These are phyloP conservation scores for Eucommia ulmoides DNA, from an alignment of 257 asterid species.

Conservation along the genomic window DNA sequence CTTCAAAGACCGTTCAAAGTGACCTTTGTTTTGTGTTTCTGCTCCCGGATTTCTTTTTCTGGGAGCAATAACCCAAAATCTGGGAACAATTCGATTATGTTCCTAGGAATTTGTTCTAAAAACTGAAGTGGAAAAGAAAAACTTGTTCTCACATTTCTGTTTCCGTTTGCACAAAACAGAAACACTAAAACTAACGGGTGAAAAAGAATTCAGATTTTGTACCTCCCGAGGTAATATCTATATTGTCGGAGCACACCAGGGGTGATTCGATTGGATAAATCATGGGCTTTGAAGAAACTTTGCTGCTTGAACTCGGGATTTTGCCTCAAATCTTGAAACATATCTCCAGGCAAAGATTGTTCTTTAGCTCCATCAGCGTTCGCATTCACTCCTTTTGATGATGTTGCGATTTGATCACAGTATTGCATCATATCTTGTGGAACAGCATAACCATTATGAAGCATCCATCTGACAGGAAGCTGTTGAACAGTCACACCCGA, in stretches of 20 bases:
- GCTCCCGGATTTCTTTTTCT: too few species aligned
- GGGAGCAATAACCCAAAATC: too few species aligned
- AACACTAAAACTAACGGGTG: too few species aligned
- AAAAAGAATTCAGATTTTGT: conserved; percentile 12
- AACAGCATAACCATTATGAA: conserved; percentile 85
- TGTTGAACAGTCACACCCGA: conserved; percentile 57
- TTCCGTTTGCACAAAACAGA: too few species aligned
- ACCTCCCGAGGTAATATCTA: conserved; percentile 92
- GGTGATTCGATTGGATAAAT: conserved; percentile 57
- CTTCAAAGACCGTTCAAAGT: too few species aligned
- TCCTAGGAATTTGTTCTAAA: too few species aligned
- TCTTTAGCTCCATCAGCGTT: conserved; percentile 21
- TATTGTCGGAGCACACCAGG: conserved; percentile 59
- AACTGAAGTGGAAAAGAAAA: too few species aligned
- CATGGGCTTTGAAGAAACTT: conserved; percentile 25
- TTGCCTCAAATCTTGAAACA: conserved; percentile 28
- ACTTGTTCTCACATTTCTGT: too few species aligned
- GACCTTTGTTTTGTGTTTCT: too few species aligned
- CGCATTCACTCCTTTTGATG: conserved; percentile 33
- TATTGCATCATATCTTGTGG: conserved; percentile 88
- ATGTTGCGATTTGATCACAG: conserved; percentile 65
- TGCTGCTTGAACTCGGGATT: conserved; percentile 29
- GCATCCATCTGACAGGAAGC: conserved; percentile 98
- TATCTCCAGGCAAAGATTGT: conserved; percentile 21
- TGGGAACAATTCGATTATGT: too few species aligned